Conservation (phyloP, 495 filamentous ascomycete genomes). For the Penicillium tannophilum region DNA sequence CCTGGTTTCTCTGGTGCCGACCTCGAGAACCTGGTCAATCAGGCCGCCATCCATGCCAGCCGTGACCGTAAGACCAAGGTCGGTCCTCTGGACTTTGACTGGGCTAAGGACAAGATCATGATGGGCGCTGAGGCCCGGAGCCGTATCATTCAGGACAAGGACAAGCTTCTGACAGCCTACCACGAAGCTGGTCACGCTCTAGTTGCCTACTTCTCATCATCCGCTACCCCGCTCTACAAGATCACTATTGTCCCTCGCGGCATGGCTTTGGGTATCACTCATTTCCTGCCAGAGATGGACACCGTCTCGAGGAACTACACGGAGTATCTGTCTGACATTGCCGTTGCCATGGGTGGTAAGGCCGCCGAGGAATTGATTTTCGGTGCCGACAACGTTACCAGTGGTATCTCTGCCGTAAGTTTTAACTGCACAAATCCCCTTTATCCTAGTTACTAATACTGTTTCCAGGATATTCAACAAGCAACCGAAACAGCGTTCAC, state of each 20-base stretch:
- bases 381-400: constrained; percentile 82
- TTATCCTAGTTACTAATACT: constrained; percentile 4
- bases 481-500: constrained; percentile 79
- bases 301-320: constrained; percentile 74
- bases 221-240: constrained; percentile 81
- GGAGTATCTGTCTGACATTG: constrained; percentile 71
- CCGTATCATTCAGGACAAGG: constrained; percentile 84
- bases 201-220: constrained; percentile 77
- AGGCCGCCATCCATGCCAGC: constrained; percentile 89
- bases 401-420: constrained; percentile 74
- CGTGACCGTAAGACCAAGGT: constrained; percentile 75
- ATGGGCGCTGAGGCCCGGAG: constrained; percentile 92
- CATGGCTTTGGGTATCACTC: constrained; percentile 79
- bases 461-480: constrained; percentile 70
- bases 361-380: constrained; percentile 93
- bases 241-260: constrained; percentile 95
- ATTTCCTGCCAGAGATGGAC: constrained; percentile 85
- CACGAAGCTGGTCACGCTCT: constrained; percentile 97
- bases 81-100: constrained; percentile 81
- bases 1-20: constrained; percentile 94
- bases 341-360: constrained; percentile 86
- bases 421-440: background rate
- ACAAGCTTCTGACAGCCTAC: constrained; percentile 88
- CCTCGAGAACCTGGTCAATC: constrained; percentile 93
- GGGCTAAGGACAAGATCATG: constrained; percentile 97